Evolutionary conservation across 78 protist species (phyloP), one percentile per base, ranked within the genome.

Genomic region (Reticulomyxa filosa): DNA sequence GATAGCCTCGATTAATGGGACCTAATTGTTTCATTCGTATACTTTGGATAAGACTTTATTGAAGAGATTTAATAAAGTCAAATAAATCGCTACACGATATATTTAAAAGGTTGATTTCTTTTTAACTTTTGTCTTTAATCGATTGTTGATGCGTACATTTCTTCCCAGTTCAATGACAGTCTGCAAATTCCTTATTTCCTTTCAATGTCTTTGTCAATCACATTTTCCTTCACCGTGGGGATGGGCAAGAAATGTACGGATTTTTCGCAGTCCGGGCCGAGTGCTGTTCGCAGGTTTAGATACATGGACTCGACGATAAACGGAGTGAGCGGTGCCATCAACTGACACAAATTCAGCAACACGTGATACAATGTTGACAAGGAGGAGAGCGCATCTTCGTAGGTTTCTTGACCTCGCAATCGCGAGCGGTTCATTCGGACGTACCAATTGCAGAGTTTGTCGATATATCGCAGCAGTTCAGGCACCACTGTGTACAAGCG

Each of bases 301-400:
- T 37, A 67, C 33, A 52, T 1, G 72, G 4, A 55, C 70, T 95
- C 99, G 20, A 85, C 55, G 46, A 96, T 20, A 94, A 93, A 92
- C 53, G 99, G 99, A 6, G 98, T 92, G 86, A 96, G 83, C 38
- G 99, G 98, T 13, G 96, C 96, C 97, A 91, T 83, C 42, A 82
- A 51, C 50, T 33, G 27, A 65, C 68, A 27, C 62, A 87, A 51
- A 30, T 76, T 77, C 67, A 83, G 8, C n/a, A 89, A 63, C 11
- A 85, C 90, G 63, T 82, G 79, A 50, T 38, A 79, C 51, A 87
- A 83, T 13, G 84, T 75, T 11, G 53, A n/a, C 38, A 89, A 63
- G 1, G 94, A 20, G 46, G 3, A 5, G 8, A 13, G 17, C 29
- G 65, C 30, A 50, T 87, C 90, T 0, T 80, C 84, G 22, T 33